phyloP scores from a whole-genome alignment of 176 grass and related monocot genomes.

The Cenchrus fungigraminus region DNA sequence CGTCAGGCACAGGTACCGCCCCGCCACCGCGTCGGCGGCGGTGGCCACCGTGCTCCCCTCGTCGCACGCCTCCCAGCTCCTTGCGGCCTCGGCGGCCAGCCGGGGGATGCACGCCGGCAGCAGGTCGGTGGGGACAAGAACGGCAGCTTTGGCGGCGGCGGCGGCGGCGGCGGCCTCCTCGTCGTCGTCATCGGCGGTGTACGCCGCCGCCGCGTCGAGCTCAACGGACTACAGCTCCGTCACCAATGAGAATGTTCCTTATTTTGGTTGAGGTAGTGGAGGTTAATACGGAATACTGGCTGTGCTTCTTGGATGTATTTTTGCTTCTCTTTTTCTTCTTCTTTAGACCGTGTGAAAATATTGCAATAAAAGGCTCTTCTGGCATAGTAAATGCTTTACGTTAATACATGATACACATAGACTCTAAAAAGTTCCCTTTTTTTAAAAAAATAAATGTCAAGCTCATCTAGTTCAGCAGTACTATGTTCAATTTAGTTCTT shows the following conservation, averaged over 20 bases:
- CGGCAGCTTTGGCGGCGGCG: background rate
- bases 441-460: too few species aligned
- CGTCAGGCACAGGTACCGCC: slow-evolving; percentile 65
- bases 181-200: slow-evolving; percentile 70
- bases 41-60: slow-evolving; percentile 54
- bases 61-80: slow-evolving; percentile 54
- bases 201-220: slow-evolving; percentile 68
- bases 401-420: too few species aligned
- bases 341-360: slow-evolving; percentile 48
- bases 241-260: slow-evolving; percentile 84
- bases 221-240: slow-evolving; percentile 91
- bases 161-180: slow-evolving; percentile 52
- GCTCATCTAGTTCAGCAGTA: too few species aligned
- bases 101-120: slow-evolving; percentile 27
- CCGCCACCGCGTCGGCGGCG: slow-evolving; percentile 1
- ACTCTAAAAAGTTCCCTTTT: too few species aligned
- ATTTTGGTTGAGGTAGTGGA: slow-evolving; percentile 59
- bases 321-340: background rate
- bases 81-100: slow-evolving; percentile 40
- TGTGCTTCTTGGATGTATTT: slow-evolving; percentile 13
- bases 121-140: slow-evolving; percentile 10
- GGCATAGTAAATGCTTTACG: too few species aligned
- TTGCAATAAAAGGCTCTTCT: slow-evolving; percentile 38
- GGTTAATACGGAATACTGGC: background rate
- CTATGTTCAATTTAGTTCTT: too few species aligned